A percentile compares a stretch with the other conserved stretches of the same genome.
These are phyloP conservation scores for Naganishia randhawae DNA, from an alignment of 768 basidiomycete genomes.

Conservation along the genomic window DNA sequence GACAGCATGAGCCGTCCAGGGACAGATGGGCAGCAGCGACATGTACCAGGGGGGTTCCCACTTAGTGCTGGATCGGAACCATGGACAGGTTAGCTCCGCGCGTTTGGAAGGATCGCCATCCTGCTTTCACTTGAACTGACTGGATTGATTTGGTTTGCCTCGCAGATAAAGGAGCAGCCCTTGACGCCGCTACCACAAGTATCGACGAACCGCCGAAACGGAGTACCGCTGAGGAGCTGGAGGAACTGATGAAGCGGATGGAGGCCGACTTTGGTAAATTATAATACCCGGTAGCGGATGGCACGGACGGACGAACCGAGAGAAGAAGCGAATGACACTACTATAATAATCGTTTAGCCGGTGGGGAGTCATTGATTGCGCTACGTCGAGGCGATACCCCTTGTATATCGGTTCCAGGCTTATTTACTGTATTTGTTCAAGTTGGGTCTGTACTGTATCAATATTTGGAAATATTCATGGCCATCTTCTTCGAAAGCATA, in stretches of 20 bases:
- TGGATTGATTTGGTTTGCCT: neutral
- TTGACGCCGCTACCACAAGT: neutral
- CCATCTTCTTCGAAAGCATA: too few relatives aligned
- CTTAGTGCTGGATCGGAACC: neutral
- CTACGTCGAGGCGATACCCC: slow-evolving; percentile 1
- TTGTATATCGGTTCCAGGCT: too few relatives aligned
- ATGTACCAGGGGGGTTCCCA: neutral
- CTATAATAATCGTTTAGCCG: too few relatives aligned
- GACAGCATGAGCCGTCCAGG: neutral
- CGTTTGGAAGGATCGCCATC: neutral
- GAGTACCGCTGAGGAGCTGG: slow-evolving; percentile 21
- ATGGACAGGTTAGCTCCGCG: neutral
- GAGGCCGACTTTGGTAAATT: slow-evolving; percentile 30
- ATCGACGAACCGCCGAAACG: slow-evolving; percentile 7
- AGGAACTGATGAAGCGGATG: slow-evolving; percentile 32
- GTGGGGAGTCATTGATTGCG: too few relatives aligned
- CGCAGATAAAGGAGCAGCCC: neutral
- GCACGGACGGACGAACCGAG: neutral
- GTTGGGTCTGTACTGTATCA: neutral
- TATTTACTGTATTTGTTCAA: slow-evolving; percentile 7
- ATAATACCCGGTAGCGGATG: neutral
- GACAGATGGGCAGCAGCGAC: neutral
- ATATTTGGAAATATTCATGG: neutral
- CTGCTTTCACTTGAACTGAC: neutral
- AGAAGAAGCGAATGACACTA: neutral